Evolutionary conservation across 805 yeast species (phyloP).

Genomic region (Candida awuae): DNA sequence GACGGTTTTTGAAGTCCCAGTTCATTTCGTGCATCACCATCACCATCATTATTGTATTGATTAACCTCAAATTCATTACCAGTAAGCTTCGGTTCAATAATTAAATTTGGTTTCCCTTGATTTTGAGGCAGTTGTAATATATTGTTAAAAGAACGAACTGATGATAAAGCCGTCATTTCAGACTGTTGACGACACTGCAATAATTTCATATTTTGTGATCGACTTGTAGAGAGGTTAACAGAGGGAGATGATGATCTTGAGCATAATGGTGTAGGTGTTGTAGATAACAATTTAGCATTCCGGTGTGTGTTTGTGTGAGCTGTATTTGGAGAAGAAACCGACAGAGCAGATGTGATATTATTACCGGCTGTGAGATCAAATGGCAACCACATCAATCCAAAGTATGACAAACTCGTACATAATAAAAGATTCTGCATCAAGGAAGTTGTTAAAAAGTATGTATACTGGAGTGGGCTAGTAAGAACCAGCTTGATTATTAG

Average conservation of each 20-base stretch:
- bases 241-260: slow-evolving; percentile 3
- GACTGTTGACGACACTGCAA: too few species aligned
- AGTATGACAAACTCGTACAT: slow-evolving; percentile 10
- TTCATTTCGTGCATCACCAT: background rate
- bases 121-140: too few species aligned
- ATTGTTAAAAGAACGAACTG: too few species aligned
- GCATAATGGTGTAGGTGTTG: slow-evolving; percentile 5
- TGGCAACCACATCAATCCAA: slow-evolving; percentile 18
- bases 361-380: slow-evolving; percentile 25
- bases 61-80: too few species aligned
- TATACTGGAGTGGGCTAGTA: slow-evolving; percentile 41
- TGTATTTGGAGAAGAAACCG: too few species aligned
- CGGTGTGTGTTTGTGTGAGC: too few species aligned
- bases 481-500: slow-evolving; percentile 25
- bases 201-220: background rate
- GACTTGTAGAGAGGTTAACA: background rate
- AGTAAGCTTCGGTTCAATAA: too few species aligned
- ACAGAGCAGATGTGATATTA: background rate
- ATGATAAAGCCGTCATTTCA: too few species aligned
- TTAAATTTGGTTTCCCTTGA: too few species aligned
- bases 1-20: background rate
- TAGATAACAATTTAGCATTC: too few species aligned
- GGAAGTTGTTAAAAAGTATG: slow-evolving; percentile 47
- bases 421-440: slow-evolving; percentile 26
- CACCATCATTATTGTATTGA: background rate